Base-by-base conservation (phyloP, 441 rosid species). In the Rhodomyrtus psidioides region DNA sequence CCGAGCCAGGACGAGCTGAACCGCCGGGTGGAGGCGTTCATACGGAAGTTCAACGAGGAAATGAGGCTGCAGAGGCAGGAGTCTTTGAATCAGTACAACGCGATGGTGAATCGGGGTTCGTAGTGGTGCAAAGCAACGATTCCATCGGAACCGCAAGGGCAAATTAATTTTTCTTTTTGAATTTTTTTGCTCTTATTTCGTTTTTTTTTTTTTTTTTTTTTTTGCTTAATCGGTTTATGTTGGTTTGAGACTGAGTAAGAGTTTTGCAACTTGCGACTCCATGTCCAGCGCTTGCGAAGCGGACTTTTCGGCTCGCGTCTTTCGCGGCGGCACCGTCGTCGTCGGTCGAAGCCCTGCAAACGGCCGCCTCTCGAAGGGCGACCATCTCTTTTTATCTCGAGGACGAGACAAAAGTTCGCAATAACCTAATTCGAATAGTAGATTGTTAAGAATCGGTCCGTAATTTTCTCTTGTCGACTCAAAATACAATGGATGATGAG, bases 201-300 rank as follows among this genome's bases (percentile, higher is more conserved):
- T 28, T 28, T 62, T 15, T 3, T 12, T 49, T 12, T 51, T 17
- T 27, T 12, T 49, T 12, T 51, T 28, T 19, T 19, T 8, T 34
- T 39, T 70, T 2, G 5, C 10, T 39, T 39, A 70, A 39, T 39
- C 1, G 49, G 2, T 21, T 34, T 21, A 42, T 39, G 79, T 4
- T 3, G 49, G 49, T 21, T 39, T 70, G 49, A 70, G 49, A 70
- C 19, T 10, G 79, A 19, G 79, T 4, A 10, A 10, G 49, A 39
- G 14, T 34, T 65, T 70, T 39, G n/a, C 42, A n/a, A 70, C 12
- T 87, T 89, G 90, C 2, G 95, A 87, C 84, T 92, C 94, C 79
- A 94, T 94, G 6, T 79, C 98, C 98, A 6, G 96, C 97, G 53
- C 98, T 96, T 57, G 94, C 98, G 86, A 95, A 94, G 19, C 99